Conservation (phyloP, 768 basidiomycete species). For the Termitomyces sp. region DNA sequence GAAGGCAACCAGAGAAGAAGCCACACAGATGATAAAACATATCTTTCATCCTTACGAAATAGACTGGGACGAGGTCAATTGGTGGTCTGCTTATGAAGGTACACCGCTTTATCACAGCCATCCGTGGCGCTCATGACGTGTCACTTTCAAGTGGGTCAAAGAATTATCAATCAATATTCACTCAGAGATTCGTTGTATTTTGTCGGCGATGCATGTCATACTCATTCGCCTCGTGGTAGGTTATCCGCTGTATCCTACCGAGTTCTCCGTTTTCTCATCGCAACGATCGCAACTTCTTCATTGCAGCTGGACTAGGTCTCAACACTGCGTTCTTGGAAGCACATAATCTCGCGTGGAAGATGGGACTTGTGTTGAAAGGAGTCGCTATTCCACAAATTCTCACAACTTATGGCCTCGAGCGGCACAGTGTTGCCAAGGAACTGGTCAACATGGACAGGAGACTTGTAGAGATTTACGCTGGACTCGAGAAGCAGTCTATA, state of each 20-base stretch:
- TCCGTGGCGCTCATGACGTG: not conserved
- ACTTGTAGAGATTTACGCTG: conserved; percentile 12
- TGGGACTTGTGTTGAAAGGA: conserved; percentile 11
- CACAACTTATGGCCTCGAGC: conserved; percentile 9
- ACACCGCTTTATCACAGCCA: too few relatives aligned
- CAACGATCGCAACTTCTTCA: not conserved
- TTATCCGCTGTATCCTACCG: not conserved
- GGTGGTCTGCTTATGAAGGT: conserved; percentile 16
- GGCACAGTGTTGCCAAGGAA: conserved; percentile 10
- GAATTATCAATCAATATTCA: conserved; percentile 10
- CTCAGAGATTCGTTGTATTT: conserved; percentile 7
- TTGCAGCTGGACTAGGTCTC: conserved; percentile 11
- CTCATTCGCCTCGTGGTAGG: conserved; percentile 12
- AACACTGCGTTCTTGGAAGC: conserved; percentile 13
- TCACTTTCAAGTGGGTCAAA: conserved; percentile 7
- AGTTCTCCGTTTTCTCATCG: not conserved
- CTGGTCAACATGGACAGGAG: conserved; percentile 10
- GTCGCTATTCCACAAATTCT: conserved; percentile 7
- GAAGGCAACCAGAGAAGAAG: conserved; percentile 10
- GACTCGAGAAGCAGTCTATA: conserved; percentile 13
- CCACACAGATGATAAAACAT: conserved; percentile 8
- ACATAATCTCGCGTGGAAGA: conserved; percentile 13
- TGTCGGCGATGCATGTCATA: conserved; percentile 15
- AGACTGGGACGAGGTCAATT: conserved; percentile 13
- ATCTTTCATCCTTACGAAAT: conserved; percentile 11